Evolutionary conservation across 225 moss, liverwort and hornwort genomes (phyloP).

Genomic region (Anthoceros angustus): DNA sequence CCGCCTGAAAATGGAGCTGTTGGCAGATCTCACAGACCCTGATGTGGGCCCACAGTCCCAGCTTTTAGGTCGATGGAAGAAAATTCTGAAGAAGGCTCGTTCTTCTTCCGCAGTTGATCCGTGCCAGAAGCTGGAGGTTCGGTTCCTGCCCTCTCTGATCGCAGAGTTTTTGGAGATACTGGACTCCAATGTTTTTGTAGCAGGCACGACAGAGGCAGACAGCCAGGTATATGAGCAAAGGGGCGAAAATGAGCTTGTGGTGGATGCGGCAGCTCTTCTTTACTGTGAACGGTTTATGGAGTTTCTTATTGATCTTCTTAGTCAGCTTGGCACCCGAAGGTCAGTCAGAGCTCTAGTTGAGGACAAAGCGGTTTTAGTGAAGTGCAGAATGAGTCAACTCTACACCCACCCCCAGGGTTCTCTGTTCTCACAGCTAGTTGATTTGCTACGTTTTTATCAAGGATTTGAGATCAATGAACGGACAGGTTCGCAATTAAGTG

Average conservation of each 20-base stretch:
- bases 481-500: conserved; percentile 61
- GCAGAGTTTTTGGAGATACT: conserved; percentile 68
- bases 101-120: conserved; percentile 36
- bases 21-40: conserved; percentile 7
- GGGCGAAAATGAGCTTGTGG: conserved; percentile 9
- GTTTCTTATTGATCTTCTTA: conserved; percentile 88
- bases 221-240: conserved; percentile 13
- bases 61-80: conserved; percentile 68
- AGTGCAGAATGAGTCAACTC: conserved; percentile 76
- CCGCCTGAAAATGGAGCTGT: conserved; percentile 68
- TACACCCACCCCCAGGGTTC: conserved; percentile 63
- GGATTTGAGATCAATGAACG: conserved; percentile 89
- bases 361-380: conserved; percentile 64
- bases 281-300: conserved; percentile 95
- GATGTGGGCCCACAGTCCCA: conserved; percentile 36
- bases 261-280: conserved; percentile 59
- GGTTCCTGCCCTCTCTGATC: conserved; percentile 67
- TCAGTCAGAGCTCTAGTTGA: conserved; percentile 81
- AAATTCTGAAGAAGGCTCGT: conserved; percentile 60
- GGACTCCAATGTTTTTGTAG: conserved; percentile 32
- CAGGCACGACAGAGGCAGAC: conserved; percentile 14
- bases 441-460: conserved; percentile 86
- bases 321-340: conserved; percentile 78
- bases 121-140: conserved; percentile 67
- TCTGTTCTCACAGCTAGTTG: conserved; percentile 78